These are phyloP conservation scores for Wallacemonas sp. DNA, from an alignment of 208 protist genomes.

Conservation along the genomic window DNA sequence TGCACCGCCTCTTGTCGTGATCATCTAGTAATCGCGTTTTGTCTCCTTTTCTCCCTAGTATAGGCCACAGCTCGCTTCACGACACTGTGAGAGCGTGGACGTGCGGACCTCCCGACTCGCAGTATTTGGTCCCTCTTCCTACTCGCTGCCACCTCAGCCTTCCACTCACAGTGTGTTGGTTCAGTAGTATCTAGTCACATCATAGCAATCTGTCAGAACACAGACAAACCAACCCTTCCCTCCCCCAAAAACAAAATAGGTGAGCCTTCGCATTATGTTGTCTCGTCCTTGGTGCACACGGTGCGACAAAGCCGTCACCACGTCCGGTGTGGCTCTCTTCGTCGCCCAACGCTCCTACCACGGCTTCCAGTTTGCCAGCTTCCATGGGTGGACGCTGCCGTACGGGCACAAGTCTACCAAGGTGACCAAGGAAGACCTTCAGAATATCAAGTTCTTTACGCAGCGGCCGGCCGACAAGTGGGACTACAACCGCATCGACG, in stretches of 20 bases:
- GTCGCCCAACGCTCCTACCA: slow-evolving; percentile 41
- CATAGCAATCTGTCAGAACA: too few species aligned
- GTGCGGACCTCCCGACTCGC: too few species aligned
- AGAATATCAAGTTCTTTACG: slow-evolving; percentile 69
- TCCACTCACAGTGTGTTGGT: too few species aligned
- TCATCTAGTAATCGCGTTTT: too few species aligned
- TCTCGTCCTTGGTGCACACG: neutral
- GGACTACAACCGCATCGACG: slow-evolving; percentile 87
- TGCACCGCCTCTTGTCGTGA: too few species aligned
- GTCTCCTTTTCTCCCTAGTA: too few species aligned
- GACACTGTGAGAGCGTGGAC: too few species aligned
- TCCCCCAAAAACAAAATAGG: neutral
- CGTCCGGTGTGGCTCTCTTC: neutral
- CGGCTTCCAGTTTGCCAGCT: slow-evolving; percentile 73
- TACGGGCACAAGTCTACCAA: slow-evolving; percentile 42
- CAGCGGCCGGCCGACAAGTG: slow-evolving; percentile 65
- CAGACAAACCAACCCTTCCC: too few species aligned
- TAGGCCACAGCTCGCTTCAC: too few species aligned
- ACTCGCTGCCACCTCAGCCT: too few species aligned
- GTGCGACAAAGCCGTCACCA: neutral
- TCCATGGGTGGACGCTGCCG: slow-evolving; percentile 79
- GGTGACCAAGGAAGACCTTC: slow-evolving; percentile 76
- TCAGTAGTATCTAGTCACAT: too few species aligned
- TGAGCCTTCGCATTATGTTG: neutral
- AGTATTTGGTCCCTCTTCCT: too few species aligned